Evolutionary conservation across 148 eudicot species (phyloP).

Genomic region (Fallopia convolvulus): DNA sequence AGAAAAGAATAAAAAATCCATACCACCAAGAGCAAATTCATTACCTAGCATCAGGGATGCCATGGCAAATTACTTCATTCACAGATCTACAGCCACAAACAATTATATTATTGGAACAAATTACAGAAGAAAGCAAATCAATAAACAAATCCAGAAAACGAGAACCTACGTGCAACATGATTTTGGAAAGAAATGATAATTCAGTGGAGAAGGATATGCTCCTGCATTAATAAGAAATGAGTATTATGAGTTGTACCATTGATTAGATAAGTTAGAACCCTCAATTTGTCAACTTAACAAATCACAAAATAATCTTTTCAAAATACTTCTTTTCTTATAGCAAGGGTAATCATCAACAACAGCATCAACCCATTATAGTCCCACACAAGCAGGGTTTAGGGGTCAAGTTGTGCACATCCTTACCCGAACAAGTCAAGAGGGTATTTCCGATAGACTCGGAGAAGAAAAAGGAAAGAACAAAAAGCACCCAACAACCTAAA

Average conservation of each 20-base stretch:
- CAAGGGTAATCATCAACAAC: too few species aligned
- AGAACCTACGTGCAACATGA: constrained; percentile 99
- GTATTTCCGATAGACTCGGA: too few species aligned
- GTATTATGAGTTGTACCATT: background rate
- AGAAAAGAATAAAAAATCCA: background rate
- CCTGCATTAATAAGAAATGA: constrained; percentile 41
- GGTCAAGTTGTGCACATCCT: too few species aligned
- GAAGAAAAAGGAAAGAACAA: too few species aligned
- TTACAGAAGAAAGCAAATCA: background rate
- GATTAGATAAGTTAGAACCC: background rate
- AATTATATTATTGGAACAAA: background rate
- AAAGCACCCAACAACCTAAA: too few species aligned
- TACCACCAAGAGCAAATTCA: background rate
- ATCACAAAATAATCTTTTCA: background rate
- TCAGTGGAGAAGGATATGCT: constrained; percentile 94
- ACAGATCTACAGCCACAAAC: constrained; percentile 58
- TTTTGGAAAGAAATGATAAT: constrained; percentile 95
- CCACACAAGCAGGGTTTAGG: too few species aligned
- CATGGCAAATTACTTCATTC: constrained; percentile 99
- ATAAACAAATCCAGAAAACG: constrained; percentile 17
- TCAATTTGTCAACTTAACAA: background rate
- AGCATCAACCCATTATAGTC: too few species aligned
- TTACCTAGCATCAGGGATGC: constrained; percentile 99
- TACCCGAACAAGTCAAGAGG: too few species aligned
- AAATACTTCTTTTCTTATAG: background rate